A percentile compares a stretch with the other conserved stretches of the same genome.
Evolutionary conservation across 2,329 filamentous ascomycete genomes (phyloP).

Genomic region (Zalaria sp.): DNA sequence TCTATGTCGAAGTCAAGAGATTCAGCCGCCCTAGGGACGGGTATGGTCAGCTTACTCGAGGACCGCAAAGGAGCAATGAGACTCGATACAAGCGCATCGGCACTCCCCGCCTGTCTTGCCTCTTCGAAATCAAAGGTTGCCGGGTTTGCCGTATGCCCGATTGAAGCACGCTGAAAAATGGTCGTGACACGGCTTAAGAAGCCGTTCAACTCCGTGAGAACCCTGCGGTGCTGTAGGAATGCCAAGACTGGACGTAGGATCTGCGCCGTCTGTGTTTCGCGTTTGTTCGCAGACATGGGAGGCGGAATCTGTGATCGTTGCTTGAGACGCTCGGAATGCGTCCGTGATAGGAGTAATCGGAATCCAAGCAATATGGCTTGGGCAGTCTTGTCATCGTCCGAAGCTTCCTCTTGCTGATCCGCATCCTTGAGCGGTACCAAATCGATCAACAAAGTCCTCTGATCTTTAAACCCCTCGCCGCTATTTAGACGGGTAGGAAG

Average conservation of each 20-base stretch:
- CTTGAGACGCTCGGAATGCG: constrained; percentile 62
- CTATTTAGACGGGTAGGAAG: constrained; percentile 11
- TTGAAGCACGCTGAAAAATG: constrained; percentile 9
- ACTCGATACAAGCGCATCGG: constrained; percentile 7
- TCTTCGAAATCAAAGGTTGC: constrained; percentile 6
- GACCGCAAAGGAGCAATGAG: constrained; percentile 4
- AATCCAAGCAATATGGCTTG: constrained; percentile 53
- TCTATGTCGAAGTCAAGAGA: constrained; percentile 2
- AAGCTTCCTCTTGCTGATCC: constrained; percentile 8
- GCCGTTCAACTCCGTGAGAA: constrained; percentile 20
- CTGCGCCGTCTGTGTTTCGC: constrained; percentile 36
- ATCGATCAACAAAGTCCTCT: constrained; percentile 37
- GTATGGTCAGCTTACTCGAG: background rate
- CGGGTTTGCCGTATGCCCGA: constrained; percentile 1
- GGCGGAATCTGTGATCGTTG: constrained; percentile 51
- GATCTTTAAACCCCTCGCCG: background rate
- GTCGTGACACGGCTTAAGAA: constrained; percentile 13
- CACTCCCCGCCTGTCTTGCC: constrained; percentile 1
- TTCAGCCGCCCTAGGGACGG: background rate
- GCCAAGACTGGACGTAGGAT: constrained; percentile 45
- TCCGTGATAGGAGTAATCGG: constrained; percentile 62
- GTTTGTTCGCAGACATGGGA: constrained; percentile 37
- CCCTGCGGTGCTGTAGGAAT: constrained; percentile 35
- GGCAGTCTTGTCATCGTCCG: constrained; percentile 36
- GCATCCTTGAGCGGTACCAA: constrained; percentile 43